Evolutionary conservation across 345 rosid species (phyloP).

Genomic region (Gossypium thurberi): DNA sequence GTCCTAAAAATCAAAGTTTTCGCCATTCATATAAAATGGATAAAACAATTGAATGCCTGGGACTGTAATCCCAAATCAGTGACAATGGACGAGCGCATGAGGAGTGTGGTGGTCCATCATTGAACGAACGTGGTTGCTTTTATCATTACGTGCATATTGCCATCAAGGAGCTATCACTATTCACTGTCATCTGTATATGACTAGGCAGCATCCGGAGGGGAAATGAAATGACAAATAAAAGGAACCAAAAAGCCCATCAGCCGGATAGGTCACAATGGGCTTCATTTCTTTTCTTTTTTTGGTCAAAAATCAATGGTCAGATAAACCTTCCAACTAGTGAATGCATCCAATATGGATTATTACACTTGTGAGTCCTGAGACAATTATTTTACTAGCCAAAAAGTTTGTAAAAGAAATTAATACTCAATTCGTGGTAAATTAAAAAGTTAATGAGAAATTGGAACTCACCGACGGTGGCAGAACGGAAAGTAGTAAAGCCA

Average conservation of each 20-base stretch:
- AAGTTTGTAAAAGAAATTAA: neutral
- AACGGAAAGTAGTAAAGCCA: constrained; percentile 75
- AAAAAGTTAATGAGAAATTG: neutral
- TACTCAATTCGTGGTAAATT: neutral
- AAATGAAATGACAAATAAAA: too few species aligned
- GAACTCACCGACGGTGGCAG: constrained; percentile 81
- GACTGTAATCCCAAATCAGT: neutral
- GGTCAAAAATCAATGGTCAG: neutral
- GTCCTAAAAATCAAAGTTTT: neutral
- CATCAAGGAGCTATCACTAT: too few species aligned
- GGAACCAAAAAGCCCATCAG: too few species aligned
- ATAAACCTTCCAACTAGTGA: neutral
- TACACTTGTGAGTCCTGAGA: neutral
- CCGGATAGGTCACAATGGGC: too few species aligned
- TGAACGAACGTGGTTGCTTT: neutral
- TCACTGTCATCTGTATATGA: too few species aligned
- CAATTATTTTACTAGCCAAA: neutral
- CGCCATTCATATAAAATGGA: neutral
- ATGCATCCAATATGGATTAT: neutral
- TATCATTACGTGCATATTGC: neutral
- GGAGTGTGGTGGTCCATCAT: neutral
- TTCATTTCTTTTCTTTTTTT: neutral
- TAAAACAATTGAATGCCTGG: neutral
- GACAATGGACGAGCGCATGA: neutral
- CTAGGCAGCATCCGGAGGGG: too few species aligned